phyloP scores from a whole-genome alignment of 169 alveolate genomes.

The Cryptosporidium tyzzeri region DNA sequence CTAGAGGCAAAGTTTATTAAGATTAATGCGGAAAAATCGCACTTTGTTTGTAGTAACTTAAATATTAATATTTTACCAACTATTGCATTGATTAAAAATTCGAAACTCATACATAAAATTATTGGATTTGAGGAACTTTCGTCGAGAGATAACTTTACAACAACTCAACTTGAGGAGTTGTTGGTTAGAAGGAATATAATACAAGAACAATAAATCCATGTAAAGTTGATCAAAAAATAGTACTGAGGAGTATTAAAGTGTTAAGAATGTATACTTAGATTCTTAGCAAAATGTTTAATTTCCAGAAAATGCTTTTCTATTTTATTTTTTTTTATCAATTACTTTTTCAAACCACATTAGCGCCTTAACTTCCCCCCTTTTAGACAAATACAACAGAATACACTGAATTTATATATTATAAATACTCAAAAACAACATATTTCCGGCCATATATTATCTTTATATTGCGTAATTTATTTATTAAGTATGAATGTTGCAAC shows the following conservation, averaged over 20 bases:
- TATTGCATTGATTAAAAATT: slow-evolving; percentile 24
- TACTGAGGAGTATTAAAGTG: neutral
- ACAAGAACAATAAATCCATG: neutral
- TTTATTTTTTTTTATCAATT: neutral
- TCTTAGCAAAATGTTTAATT: too few species aligned
- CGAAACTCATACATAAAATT: slow-evolving; percentile 38
- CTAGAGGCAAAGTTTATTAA: slow-evolving; percentile 82
- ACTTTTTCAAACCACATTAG: neutral
- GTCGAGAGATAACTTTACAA: slow-evolving; percentile 48
- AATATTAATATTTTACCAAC: slow-evolving; percentile 49
- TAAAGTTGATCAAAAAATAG: neutral
- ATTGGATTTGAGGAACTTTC: slow-evolving; percentile 63
- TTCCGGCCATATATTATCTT: neutral
- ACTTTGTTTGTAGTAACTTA: slow-evolving; percentile 53
- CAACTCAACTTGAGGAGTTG: slow-evolving; percentile 53
- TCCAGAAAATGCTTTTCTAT: too few species aligned
- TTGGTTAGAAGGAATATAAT: slow-evolving; percentile 17
- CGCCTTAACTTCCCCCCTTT: slow-evolving; percentile 11
- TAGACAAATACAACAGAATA: neutral
- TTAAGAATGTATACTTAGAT: neutral
- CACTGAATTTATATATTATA: neutral
- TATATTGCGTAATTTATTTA: neutral
- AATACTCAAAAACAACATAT: neutral
- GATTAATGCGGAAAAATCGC: slow-evolving; percentile 86
- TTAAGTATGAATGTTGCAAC: slow-evolving; percentile 90